These are phyloP conservation scores for Fraxinus ornus DNA, from an alignment of 305 asterid species.

Conservation along the genomic window DNA sequence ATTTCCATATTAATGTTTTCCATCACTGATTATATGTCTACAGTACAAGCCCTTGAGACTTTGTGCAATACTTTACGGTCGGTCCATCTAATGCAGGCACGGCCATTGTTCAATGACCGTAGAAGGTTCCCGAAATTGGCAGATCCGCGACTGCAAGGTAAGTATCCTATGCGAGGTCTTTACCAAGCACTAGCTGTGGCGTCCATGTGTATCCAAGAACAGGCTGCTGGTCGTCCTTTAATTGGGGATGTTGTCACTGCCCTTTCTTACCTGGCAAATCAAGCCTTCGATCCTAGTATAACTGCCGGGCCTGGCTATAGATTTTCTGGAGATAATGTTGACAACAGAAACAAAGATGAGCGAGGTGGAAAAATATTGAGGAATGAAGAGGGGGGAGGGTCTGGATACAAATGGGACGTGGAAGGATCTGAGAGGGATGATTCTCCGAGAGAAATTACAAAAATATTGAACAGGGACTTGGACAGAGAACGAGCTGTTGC, in stretches of 20 bases:
- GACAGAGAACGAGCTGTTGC: conserved; percentile 75
- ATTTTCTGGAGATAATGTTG: conserved; percentile 30
- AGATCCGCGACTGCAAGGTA: conserved; percentile 49
- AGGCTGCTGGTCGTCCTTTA: conserved; percentile 60
- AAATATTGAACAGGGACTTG: conserved; percentile 44
- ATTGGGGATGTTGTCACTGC: conserved; percentile 61
- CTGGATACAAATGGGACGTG: conserved; percentile 49
- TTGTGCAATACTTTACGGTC: not conserved
- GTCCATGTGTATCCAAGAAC: conserved; percentile 61
- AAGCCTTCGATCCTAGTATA: conserved; percentile 37
- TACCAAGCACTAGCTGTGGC: conserved; percentile 61
- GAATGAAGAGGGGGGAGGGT: conserved; percentile 50
- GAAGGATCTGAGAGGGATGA: conserved; percentile 56
- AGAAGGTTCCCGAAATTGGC: conserved; percentile 48
- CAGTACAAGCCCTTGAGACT: not conserved
- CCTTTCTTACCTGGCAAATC: conserved; percentile 52
- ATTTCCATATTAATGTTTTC: not conserved
- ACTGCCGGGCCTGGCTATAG: conserved; percentile 29
- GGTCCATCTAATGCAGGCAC: conserved; percentile 39
- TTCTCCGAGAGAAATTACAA: conserved; percentile 48
- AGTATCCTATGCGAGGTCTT: conserved; percentile 53
- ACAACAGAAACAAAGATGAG: conserved; percentile 38
- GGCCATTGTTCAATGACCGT: conserved; percentile 55
- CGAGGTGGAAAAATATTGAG: conserved; percentile 33
- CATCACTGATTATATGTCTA: not conserved